Evolutionary conservation across 257 asterid species (phyloP), one percentile per base, ranked within the genome.

Genomic region (Cynanchum wilfordii): DNA sequence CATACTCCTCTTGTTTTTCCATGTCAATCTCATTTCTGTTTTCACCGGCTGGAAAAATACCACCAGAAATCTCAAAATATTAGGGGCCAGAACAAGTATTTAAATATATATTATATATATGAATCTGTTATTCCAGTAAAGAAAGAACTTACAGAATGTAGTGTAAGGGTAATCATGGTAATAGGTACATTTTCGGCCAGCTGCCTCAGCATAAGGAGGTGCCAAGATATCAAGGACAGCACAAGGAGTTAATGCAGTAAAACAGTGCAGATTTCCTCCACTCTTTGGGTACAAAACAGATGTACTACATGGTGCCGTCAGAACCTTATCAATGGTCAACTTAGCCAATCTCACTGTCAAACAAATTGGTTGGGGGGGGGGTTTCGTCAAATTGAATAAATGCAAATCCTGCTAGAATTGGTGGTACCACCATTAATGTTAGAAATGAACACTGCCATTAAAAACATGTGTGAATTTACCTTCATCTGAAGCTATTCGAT

Each of bases 201-300:
- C 86, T 74, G 71, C 76, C 83, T 86, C 97, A 38, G 80, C 76
- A 59, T 94, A 94, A 70, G 99, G 97, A 66, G 98, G 99, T 5
- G 97, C 90, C 79, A 94, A 96, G 80, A 94, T 87, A 83, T 94
- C 99, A 29, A 94, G 89, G 79, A 94, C 89, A 19, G 97, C 99
- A 82, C 99, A 94, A 63, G 99, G 97, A 77, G 95, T 83, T 55
- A 94, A 4, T 47, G 99, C 99, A 29, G 97, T 94, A 78, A 94
- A 94, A 77, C 89, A 84, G 75, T 94, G 99, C 80, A 94, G 82
- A 79, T 94, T 94, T 65, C 97, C 98, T 80, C 98, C 98, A 20
- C 80, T 89, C 69, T 77, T 89, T 42, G 99, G 99, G 71, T 87
- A 88, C 76, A 94, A 76, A 69, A 86, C 75, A 27, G 96, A 88